A percentile compares a stretch with the other conserved stretches of the same genome.
Evolutionary conservation across 116 monocot genomes (phyloP).

Genomic region (Trichopus zeylanicus): DNA sequence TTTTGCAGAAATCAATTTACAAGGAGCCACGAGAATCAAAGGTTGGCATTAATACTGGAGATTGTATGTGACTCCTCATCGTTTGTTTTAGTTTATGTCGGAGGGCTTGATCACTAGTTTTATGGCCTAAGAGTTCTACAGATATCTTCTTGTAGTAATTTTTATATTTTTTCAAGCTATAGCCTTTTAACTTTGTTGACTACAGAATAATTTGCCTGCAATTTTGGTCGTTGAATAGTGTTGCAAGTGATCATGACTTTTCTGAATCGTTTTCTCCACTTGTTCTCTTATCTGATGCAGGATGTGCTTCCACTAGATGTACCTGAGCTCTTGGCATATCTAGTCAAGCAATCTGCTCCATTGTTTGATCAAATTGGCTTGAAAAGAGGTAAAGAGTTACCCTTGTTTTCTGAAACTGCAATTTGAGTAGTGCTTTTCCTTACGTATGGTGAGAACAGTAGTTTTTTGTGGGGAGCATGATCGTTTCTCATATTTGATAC

Average conservation of each 20-base stretch:
- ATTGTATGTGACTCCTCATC: not conserved
- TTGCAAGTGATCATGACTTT: no score
- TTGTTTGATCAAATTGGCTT: constrained; percentile 86
- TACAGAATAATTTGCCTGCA: no score
- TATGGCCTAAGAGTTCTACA: no score
- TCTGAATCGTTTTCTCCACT: not conserved
- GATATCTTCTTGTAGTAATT: no score
- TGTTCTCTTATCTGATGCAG: constrained; percentile 26
- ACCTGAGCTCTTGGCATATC: constrained; percentile 84
- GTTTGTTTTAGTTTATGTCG: not conserved
- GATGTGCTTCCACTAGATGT: constrained; percentile 84
- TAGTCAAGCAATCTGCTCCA: constrained; percentile 76
- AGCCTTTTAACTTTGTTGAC: no score
- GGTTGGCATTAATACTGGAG: constrained; percentile 26
- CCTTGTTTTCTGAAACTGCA: not conserved
- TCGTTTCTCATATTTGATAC: no score
- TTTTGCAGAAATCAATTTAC: constrained; percentile 50
- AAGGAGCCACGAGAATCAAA: constrained; percentile 46
- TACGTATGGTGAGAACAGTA: not conserved
- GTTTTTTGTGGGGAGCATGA: no score
- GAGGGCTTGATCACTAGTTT: no score
- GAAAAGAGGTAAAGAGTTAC: constrained; percentile 38
- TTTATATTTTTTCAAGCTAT: no score
- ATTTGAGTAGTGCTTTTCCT: not conserved
- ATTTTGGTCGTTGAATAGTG: no score